These are phyloP conservation scores for Graphilbum sp. DNA, from an alignment of 2,329 filamentous ascomycete species.

Conservation along the genomic window DNA sequence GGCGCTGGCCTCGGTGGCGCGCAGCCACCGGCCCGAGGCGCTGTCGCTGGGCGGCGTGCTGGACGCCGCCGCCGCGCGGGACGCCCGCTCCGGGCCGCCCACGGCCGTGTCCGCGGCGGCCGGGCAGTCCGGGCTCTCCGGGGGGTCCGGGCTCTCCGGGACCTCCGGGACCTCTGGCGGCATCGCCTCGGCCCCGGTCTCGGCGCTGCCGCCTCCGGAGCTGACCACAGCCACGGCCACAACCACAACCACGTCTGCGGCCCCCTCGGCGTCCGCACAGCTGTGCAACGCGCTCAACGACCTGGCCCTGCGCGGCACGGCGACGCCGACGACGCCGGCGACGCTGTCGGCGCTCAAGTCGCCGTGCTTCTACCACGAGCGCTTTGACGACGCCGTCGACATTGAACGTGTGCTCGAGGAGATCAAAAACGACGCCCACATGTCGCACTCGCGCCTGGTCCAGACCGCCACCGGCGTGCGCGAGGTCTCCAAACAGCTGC, in stretches of 20 bases:
- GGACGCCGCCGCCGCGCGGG: slow-evolving; percentile 17
- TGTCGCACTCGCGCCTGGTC: slow-evolving; percentile 86
- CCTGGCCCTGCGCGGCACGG: slow-evolving; percentile 23
- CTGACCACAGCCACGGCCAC: too few species aligned
- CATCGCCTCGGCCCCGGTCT: too few species aligned
- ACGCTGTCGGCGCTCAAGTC: slow-evolving; percentile 57
- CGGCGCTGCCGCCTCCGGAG: too few species aligned
- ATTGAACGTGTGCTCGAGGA: slow-evolving; percentile 91
- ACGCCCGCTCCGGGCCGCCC: slow-evolving; percentile 12
- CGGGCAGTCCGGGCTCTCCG: too few species aligned
- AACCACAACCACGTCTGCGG: too few species aligned
- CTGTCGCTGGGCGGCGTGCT: slow-evolving; percentile 46
- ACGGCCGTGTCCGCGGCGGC: neutral
- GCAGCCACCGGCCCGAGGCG: slow-evolving; percentile 44
- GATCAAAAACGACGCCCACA: slow-evolving; percentile 72
- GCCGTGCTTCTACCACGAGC: slow-evolving; percentile 94
- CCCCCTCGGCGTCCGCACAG: slow-evolving; percentile 31
- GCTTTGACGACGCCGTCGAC: slow-evolving; percentile 91
- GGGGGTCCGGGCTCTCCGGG: too few species aligned
- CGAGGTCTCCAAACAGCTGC: slow-evolving; percentile 89
- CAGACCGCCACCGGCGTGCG: slow-evolving; percentile 91
- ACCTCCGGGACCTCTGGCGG: too few species aligned
- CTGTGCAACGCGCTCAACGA: slow-evolving; percentile 45
- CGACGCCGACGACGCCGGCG: slow-evolving; percentile 21
- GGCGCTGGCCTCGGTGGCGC: slow-evolving; percentile 52